phyloP scores from a whole-genome alignment of 2,329 filamentous ascomycete genomes.

The Trichoderma pleuroti region DNA sequence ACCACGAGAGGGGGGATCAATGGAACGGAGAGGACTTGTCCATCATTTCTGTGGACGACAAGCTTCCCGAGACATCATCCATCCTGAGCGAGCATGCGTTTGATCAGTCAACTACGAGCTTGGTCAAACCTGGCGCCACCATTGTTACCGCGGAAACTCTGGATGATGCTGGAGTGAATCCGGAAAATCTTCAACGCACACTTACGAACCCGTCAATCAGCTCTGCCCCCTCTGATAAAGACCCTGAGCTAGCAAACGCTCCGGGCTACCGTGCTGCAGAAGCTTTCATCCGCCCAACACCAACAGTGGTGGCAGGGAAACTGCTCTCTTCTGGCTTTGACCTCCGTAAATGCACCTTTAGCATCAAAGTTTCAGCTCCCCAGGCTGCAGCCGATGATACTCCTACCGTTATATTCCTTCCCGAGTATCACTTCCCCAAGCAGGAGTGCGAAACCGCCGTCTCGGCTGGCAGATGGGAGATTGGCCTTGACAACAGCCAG shows the following conservation, averaged over 20 bases:
- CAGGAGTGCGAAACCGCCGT: slow-evolving; percentile 69
- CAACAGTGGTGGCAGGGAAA: slow-evolving; percentile 69
- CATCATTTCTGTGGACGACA: slow-evolving; percentile 83
- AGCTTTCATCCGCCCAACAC: slow-evolving; percentile 83
- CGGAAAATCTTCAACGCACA: slow-evolving; percentile 70
- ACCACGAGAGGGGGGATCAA: slow-evolving; percentile 82
- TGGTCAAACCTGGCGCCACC: slow-evolving; percentile 26
- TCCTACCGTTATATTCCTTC: slow-evolving; percentile 81
- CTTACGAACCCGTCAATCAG: slow-evolving; percentile 66
- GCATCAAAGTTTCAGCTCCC: slow-evolving; percentile 62
- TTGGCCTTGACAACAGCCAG: slow-evolving; percentile 68
- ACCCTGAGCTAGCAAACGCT: slow-evolving; percentile 57
- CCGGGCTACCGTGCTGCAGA: slow-evolving; percentile 86
- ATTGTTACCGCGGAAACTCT: slow-evolving; percentile 39
- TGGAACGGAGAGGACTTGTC: slow-evolving; percentile 99
- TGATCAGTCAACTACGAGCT: slow-evolving; percentile 45
- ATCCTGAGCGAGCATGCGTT: slow-evolving; percentile 41
- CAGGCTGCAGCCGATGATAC: slow-evolving; percentile 56
- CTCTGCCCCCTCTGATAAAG: slow-evolving; percentile 49
- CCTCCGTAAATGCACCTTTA: slow-evolving; percentile 73
- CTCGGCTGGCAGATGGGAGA: slow-evolving; percentile 85
- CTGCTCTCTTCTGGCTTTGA: slow-evolving; percentile 76
- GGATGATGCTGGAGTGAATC: slow-evolving; percentile 61
- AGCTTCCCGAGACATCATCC: slow-evolving; percentile 51
- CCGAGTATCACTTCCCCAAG: slow-evolving; percentile 87